Evolutionary conservation across 805 yeast genomes (phyloP), one percentile per base, ranked within the genome.

Genomic region (Pichia cephalocereana): DNA sequence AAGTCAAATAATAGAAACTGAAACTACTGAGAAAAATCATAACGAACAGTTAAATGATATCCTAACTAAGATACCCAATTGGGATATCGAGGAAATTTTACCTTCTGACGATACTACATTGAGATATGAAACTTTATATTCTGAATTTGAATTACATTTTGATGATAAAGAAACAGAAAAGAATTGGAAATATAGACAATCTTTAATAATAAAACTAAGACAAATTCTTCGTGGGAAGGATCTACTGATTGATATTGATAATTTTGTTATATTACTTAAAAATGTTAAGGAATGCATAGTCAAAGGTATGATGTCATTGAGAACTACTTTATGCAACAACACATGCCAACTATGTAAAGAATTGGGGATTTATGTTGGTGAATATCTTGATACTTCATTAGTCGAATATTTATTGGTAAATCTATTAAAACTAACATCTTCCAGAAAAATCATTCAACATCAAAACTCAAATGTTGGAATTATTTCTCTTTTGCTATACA

Each of bases 281-380:
- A 56, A 61, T 1, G 59, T 84, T 40, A 62, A 72, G 2, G 89
- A 81, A 17, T 81, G 83, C 11, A 73, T 90, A 4, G 65, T 73
- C 46, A 87, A 86, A 55, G 79, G 87, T 0, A 71, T 80, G 1
- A 57, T 72, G 8, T 89, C 98, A 0, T 69, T 93, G 48, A 71
- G 99, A 58, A 93, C 99, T 0, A 85, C 96, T 0, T 70, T 93
- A 19, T 80, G 90, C 1, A 68, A 78, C 3, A 77, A 85, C 57
- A 86, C 89, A 0, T 85, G 95, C 59, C 86, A 82, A 49, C 62
- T 89, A 19, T 70, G 86, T 11, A 86, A 85, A 59, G 98, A 90
- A 52, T 56, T 79, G 38, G 75, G 74, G 2, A 66, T 75, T 10
- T 51, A 63, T 12, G 52, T 75, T n/a, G 67, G 70, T 2, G 46